phyloP scores from a whole-genome alignment of 345 rosid species.

The Rhizophora mangle region DNA sequence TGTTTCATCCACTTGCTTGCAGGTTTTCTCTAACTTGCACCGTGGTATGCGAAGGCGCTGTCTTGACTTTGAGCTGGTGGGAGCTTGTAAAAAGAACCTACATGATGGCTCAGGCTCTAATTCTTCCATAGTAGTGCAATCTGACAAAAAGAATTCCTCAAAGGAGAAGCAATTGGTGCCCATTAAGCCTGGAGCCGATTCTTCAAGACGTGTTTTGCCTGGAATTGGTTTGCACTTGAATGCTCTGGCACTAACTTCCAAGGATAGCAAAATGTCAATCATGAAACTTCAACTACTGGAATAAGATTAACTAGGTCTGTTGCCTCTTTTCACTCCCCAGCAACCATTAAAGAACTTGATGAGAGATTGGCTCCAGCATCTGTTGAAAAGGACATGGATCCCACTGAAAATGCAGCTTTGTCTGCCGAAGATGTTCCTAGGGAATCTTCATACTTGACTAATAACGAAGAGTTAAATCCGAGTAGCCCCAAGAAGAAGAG shows the following conservation, averaged over 20 bases:
- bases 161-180: constrained; percentile 38
- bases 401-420: constrained; percentile 31
- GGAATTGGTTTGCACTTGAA: constrained; percentile 95
- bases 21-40: constrained; percentile 57
- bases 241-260: constrained; percentile 57
- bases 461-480: constrained; percentile 55
- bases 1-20: constrained; percentile 22
- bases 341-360: constrained; percentile 35
- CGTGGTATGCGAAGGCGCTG: constrained; percentile 94
- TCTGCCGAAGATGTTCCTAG: constrained; percentile 52
- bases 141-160: constrained; percentile 24
- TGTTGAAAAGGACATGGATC: constrained; percentile 38
- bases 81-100: constrained; percentile 48
- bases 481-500: constrained; percentile 85
- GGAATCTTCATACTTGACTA: constrained; percentile 33
- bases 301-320: constrained; percentile 39
- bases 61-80: constrained; percentile 76
- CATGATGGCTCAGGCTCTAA: constrained; percentile 31
- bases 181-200: constrained; percentile 41
- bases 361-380: constrained; percentile 40
- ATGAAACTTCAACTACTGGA: constrained; percentile 42
- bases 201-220: constrained; percentile 58
- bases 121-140: constrained; percentile 25
- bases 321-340: constrained; percentile 39
- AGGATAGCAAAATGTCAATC: constrained; percentile 38